Conservation (phyloP, 345 rosid species). For the Isatis tinctoria region DNA sequence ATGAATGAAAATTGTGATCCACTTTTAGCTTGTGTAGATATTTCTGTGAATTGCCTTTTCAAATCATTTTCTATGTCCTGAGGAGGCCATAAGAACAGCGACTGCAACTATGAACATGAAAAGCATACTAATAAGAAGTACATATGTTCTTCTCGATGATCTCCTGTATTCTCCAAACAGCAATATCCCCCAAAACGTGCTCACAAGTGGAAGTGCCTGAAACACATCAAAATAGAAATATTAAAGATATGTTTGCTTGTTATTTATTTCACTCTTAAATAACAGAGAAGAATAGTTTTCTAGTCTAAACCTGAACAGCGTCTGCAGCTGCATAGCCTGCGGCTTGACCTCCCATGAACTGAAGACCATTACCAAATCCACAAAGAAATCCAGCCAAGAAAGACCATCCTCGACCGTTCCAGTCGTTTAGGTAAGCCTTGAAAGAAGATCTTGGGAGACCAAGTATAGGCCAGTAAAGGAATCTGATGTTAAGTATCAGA, state of each 20-base stretch:
- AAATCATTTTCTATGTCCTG: conserved; percentile 60
- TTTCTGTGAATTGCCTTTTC: neutral
- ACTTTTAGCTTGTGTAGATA: neutral
- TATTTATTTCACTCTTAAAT: neutral
- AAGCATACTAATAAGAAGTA: conserved; percentile 57
- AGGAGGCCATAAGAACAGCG: conserved; percentile 74
- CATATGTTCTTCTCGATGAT: conserved; percentile 67
- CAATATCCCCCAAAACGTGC: conserved; percentile 84
- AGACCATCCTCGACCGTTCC: conserved; percentile 87
- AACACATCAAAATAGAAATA: neutral
- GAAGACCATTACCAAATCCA: conserved; percentile 82
- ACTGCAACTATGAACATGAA: conserved; percentile 76
- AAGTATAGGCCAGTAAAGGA: conserved; percentile 63
- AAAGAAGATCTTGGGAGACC: conserved; percentile 56
- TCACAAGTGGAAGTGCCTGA: conserved; percentile 91
- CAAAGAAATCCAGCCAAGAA: conserved; percentile 72
- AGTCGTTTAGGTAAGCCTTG: conserved; percentile 61
- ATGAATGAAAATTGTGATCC: neutral
- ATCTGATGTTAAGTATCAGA: conserved; percentile 48
- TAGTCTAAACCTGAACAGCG: conserved; percentile 59
- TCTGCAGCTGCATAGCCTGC: conserved; percentile 92
- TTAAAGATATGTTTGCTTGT: neutral
- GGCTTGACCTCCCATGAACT: conserved; percentile 90
- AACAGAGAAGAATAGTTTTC: neutral
- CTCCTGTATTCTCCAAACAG: conserved; percentile 80